Conservation (phyloP, 2,329 filamentous ascomycete species). For the Endoconidiophora polonica region DNA sequence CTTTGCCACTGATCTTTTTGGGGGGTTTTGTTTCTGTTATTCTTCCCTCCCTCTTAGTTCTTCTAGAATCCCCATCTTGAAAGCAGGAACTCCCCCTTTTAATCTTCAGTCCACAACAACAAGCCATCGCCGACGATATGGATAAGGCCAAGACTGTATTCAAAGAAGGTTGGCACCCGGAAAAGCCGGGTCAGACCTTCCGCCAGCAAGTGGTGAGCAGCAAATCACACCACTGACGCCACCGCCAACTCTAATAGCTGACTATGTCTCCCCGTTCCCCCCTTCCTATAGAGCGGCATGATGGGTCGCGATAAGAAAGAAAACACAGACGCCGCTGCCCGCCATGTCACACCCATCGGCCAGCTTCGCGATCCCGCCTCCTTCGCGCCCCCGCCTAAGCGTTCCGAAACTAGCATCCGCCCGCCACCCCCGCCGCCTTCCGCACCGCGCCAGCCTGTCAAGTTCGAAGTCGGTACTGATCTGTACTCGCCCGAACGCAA, state of each 20-base stretch:
- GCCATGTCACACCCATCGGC: constrained; percentile 43
- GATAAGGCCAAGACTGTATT: constrained; percentile 9
- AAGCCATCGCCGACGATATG: constrained; percentile 1
- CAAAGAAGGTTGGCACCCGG: constrained; percentile 12
- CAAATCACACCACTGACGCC: not conserved
- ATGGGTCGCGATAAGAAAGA: constrained; percentile 26
- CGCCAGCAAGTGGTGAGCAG: constrained; percentile 22
- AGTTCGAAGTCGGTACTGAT: constrained; percentile 14
- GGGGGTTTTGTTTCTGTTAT: no score
- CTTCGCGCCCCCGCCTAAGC: constrained; percentile 70
- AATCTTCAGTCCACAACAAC: not conserved
- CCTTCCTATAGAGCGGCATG: constrained; percentile 26
- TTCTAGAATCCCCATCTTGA: no score
- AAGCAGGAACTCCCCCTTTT: no score
- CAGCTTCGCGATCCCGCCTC: constrained; percentile 57
- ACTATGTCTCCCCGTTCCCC: not conserved
- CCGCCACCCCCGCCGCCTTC: constrained; percentile 17
- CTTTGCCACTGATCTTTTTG: no score
- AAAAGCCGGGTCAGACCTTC: constrained; percentile 16
- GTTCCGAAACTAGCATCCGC: constrained; percentile 22
- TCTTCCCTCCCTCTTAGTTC: no score
- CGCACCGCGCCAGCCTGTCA: constrained; percentile 2
- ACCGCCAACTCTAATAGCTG: not conserved
- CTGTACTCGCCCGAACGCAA: constrained; percentile 4
- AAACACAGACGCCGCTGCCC: constrained; percentile 18